Percentiles rank a stretch among this genome's conserved stretches.
These are phyloP conservation scores for Pseudognaphalium luteoalbum DNA, from an alignment of 129 eudicot species.

Conservation along the genomic window DNA sequence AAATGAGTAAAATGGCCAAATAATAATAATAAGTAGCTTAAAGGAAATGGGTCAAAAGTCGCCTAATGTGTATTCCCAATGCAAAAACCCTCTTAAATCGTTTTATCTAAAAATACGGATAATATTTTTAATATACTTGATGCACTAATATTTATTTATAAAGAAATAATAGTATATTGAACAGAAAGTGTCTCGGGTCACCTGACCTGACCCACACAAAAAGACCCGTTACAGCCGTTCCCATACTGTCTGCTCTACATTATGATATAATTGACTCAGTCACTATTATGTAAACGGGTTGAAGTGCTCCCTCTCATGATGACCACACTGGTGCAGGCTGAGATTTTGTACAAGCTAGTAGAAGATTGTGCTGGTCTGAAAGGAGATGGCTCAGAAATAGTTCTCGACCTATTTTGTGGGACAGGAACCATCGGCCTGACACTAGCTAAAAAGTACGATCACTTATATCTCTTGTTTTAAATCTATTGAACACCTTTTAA, in stretches of 20 bases:
- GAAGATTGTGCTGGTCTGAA: slow-evolving; percentile 79
- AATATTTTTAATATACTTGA: no score
- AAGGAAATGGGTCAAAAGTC: no score
- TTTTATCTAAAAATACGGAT: no score
- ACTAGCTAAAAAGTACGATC: slow-evolving; percentile 70
- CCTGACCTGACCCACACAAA: no score
- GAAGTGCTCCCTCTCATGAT: background rate
- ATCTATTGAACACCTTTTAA: background rate
- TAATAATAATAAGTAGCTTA: no score
- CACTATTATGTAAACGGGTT: background rate
- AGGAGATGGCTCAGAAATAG: slow-evolving; percentile 90
- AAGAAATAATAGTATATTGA: no score
- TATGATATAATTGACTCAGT: background rate
- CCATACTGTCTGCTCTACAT: background rate
- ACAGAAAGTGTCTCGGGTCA: no score
- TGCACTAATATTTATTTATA: no score
- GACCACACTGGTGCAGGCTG: slow-evolving; percentile 59
- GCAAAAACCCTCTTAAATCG: no score
- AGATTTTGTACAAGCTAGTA: slow-evolving; percentile 71
- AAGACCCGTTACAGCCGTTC: background rate
- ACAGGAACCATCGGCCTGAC: slow-evolving; percentile 95
- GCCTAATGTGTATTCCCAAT: no score
- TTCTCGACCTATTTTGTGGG: slow-evolving; percentile 90
- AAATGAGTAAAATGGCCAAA: no score
- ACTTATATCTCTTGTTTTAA: background rate